Evolutionary conservation across 1,284 basidiomycete genomes (phyloP).

Genomic region (Tilletia caries): DNA sequence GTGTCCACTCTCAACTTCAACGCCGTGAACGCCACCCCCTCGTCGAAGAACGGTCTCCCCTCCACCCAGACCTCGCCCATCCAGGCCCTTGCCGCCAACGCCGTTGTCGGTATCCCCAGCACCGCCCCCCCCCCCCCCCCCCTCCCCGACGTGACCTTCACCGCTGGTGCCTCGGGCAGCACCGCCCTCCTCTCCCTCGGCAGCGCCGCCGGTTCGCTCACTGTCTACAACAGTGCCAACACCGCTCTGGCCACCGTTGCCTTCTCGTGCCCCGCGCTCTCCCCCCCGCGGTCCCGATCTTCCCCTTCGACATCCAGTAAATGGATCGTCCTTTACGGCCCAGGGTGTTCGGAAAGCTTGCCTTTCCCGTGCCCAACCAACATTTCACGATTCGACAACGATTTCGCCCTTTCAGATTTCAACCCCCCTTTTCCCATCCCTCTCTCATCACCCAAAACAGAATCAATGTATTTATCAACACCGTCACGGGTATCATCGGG

Average conservation of each 20-base stretch:
- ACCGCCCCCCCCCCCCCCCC: constrained; percentile 6
- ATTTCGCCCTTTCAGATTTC: not conserved
- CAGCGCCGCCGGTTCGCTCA: not conserved
- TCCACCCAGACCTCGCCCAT: not conserved
- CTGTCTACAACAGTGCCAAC: constrained; percentile 7
- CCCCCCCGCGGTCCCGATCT: constrained; percentile 10
- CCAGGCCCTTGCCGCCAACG: not conserved
- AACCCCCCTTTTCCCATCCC: not conserved
- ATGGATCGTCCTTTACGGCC: not conserved
- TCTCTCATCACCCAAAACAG: not conserved
- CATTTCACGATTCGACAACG: too few relatives aligned
- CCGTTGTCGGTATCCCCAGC: constrained; percentile 5
- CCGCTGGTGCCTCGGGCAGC: constrained; percentile 7
- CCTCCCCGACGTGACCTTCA: constrained; percentile 4
- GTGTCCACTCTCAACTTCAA: constrained; percentile 4
- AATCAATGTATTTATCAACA: constrained; percentile 5
- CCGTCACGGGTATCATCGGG: too few relatives aligned
- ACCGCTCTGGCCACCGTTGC: not conserved
- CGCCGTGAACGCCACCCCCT: constrained; percentile 9
- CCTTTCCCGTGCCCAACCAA: not conserved
- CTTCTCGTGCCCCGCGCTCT: constrained; percentile 14
- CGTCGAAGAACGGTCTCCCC: constrained; percentile 6
- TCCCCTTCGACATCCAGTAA: not conserved
- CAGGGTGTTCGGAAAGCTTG: not conserved
- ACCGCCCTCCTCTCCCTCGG: constrained; percentile 12